Conservation (phyloP, 108 stramenopile genomes). For the Conticribra guillardii region DNA sequence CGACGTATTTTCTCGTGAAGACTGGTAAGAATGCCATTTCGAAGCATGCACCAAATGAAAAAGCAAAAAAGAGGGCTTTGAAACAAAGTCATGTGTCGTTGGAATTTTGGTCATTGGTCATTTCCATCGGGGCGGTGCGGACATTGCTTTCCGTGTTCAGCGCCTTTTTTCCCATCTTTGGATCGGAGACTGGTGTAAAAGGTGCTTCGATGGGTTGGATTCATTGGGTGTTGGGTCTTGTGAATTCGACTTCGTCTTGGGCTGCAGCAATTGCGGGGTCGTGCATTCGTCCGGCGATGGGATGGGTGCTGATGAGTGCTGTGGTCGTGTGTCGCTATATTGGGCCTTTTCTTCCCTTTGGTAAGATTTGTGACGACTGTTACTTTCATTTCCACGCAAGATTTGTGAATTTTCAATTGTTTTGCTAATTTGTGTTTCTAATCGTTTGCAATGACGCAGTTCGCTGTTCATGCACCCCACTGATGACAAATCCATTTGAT, state of each 20-base stretch:
- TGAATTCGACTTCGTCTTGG: conserved; percentile 11
- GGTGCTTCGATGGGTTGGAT: conserved; percentile 8
- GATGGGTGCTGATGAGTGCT: conserved; percentile 23
- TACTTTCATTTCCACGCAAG: too few relatives aligned
- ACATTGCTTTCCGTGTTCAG: not conserved
- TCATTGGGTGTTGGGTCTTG: not conserved
- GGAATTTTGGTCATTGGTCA: conserved; percentile 37
- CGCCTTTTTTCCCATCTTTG: not conserved
- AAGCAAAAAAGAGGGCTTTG: conserved; percentile 9
- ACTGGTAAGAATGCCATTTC: conserved; percentile 15
- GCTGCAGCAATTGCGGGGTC: not conserved
- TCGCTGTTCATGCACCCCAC: too few relatives aligned
- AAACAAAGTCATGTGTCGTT: conserved; percentile 18
- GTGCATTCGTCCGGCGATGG: conserved; percentile 24
- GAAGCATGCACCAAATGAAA: conserved; percentile 23
- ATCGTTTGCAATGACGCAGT: too few relatives aligned
- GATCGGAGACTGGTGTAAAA: not conserved
- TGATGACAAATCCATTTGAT: conserved; percentile 44
- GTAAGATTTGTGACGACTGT: too few relatives aligned
- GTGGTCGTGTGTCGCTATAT: conserved; percentile 18
- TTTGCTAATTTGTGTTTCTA: too few relatives aligned
- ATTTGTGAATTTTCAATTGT: too few relatives aligned
- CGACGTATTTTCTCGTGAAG: conserved; percentile 5
- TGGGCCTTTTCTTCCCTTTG: conserved; percentile 20
- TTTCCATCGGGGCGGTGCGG: conserved; percentile 10